Evolutionary conservation across 768 basidiomycete genomes (phyloP), one percentile per base, ranked within the genome.

Genomic region (Pilatotrama ljubarskyi): DNA sequence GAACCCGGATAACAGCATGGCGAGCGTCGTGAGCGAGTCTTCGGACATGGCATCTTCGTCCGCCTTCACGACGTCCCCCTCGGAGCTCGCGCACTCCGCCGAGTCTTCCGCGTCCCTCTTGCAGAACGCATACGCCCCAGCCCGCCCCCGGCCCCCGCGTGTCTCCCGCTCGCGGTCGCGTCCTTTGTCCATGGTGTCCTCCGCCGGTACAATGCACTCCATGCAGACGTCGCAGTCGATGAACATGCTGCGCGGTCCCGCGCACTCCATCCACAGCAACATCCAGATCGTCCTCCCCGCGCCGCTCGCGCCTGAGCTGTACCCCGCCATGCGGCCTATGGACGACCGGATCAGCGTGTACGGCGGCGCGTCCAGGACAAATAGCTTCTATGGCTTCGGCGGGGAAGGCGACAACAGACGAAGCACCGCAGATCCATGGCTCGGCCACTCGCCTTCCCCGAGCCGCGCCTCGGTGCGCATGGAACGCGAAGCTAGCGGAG

Each of bases 231-330:
- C 65, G 47, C 22, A 63, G 11, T 61, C 36, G 24, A 32, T 15
- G 51, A 51, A 74, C 59, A 77, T 75, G 24, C 67, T 84, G 24
- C 78, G 82, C 17, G 87, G 87, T 35, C 71, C 80, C 1, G 88
- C 89, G 20, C 88, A 91, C 68, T 76, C 78, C 5, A 82, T 80
- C 0, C 80, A 82, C 58, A 86, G 78, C 68, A 79, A 79, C 55
- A 73, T 91, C 53, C 83, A 90, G 65, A 84, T 91, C 52, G 73
- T 92, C 15, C 75, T 90, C 3, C 90, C 90, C 0, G 71, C 82
- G 0, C 90, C 88, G 1, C 79, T 92, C 17, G 82, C 81, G 1
- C 76, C 80, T 11, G 69, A 70, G 40, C 40, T 60, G 20, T 66
- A 66, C 58, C 63, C 59, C 14, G 36, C 47, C 22, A 50, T 44